Conservation (phyloP, 2,329 filamentous ascomycete genomes). For the Trichoderma koningii region DNA sequence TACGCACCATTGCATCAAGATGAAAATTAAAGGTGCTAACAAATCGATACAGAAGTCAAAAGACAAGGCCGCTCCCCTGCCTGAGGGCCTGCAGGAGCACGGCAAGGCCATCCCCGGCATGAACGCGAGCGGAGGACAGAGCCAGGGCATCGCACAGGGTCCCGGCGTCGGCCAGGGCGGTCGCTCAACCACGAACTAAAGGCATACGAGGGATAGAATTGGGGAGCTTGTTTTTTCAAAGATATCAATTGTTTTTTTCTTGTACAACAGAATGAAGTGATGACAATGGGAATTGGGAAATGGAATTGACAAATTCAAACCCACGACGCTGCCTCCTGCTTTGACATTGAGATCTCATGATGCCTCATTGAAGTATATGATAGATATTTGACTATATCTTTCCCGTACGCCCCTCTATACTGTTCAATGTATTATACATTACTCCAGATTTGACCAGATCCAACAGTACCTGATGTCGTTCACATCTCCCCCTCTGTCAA, state of each 20-base stretch:
- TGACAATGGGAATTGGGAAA: too few relatives aligned
- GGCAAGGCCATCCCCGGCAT: slow-evolving; percentile 45
- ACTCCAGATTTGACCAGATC: not conserved
- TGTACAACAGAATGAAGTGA: too few relatives aligned
- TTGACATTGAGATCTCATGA: too few relatives aligned
- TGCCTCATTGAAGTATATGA: too few relatives aligned
- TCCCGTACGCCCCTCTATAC: not conserved
- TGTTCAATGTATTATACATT: not conserved
- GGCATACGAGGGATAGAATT: not conserved
- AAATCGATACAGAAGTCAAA: slow-evolving; percentile 33
- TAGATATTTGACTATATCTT: too few relatives aligned
- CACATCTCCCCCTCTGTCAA: slow-evolving; percentile 6
- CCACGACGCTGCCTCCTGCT: too few relatives aligned
- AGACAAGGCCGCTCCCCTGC: slow-evolving; percentile 53
- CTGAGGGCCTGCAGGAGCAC: slow-evolving; percentile 47
- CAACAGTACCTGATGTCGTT: too few relatives aligned
- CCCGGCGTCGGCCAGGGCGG: slow-evolving; percentile 47
- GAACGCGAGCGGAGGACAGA: slow-evolving; percentile 49
- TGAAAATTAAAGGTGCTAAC: not conserved
- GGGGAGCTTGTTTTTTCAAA: too few relatives aligned
- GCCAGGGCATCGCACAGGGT: slow-evolving; percentile 45
- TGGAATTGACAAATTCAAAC: too few relatives aligned
- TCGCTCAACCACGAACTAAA: slow-evolving; percentile 28
- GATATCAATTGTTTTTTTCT: too few relatives aligned
- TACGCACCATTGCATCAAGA: too few relatives aligned